Base-by-base conservation (phyloP, 1,139 yeast species). In the Scheffersomyces insectosa region DNA sequence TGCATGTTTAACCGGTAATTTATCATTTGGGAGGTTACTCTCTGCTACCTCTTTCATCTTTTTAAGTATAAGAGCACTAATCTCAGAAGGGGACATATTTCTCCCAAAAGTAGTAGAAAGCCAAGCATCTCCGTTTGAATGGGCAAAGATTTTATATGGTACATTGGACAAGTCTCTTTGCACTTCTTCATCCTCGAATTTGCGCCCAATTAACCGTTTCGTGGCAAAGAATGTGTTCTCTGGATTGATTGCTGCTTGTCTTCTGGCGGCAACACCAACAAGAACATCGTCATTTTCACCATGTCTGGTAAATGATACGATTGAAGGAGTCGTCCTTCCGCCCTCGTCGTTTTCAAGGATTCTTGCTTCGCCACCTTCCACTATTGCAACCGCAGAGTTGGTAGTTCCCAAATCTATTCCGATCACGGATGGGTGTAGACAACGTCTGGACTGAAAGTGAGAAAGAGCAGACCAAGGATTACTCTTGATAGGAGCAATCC, bases 361-460 rank as follows among this genome's bases (percentile, higher is more conserved):
- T 47, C 64, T 63, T 10, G 87, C 78, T 31, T 62, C 64, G 32
- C 69, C 63, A 1, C 80, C 78, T 47, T 76, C 73, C 50, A 83
- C 79, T 36, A 83, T 66, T 0, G 93, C 93, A 7, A 85, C 93
- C 0, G 93, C 93, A 11, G 91, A 85, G 55, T 86, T 86, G 11
- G 95, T 86, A 4, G 95, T 86, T 11, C 95, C 95, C 38, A 86
- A 63, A 59, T 86, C 95, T 46, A 86, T 85, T 36, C 95, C 95
- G 40, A 86, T 78, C 3, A 85, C 89, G 7, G 61, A 50, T 37
- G 62, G 69, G 33, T 46, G 49, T 15, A 20, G 25, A 20, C 25
- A 20, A 20, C 25, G 25, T 20, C 25, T 20, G 8, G 25, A 20
- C 8, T 20, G 25, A 7, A 20, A 20, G 8, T 20, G 25, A 7